phyloP scores from a whole-genome alignment of 768 basidiomycete species.

The Tylopilus plumbeoviolaceoides region DNA sequence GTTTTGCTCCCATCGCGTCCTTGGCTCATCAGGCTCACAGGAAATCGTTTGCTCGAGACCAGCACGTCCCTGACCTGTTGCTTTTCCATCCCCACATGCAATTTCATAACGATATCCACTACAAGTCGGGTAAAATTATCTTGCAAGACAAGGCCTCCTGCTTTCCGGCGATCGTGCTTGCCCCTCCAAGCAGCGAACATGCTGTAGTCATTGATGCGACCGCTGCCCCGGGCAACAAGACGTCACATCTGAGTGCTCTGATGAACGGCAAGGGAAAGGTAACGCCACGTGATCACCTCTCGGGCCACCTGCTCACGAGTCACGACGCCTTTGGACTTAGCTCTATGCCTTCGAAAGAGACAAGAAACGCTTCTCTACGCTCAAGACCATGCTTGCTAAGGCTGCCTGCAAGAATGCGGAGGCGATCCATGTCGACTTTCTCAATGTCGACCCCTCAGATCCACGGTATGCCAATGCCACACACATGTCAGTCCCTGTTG shows the following conservation, averaged over 20 bases:
- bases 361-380: conserved; percentile 72
- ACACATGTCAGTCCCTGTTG: conserved; percentile 67
- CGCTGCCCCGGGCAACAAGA: conserved; percentile 97
- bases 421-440: conserved; percentile 77
- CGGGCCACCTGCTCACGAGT: neutral
- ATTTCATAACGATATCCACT: conserved; percentile 69
- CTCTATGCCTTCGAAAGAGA: conserved; percentile 90
- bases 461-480: conserved; percentile 61
- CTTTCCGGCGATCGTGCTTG: conserved; percentile 87
- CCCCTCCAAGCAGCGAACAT: conserved; percentile 52
- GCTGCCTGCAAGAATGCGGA: conserved; percentile 81
- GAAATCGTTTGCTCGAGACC: conserved; percentile 65
- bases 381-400: conserved; percentile 80
- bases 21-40: conserved; percentile 30
- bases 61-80: conserved; percentile 79
- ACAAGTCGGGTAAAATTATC: conserved; percentile 77
- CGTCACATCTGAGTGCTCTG: conserved; percentile 86
- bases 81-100: conserved; percentile 64
- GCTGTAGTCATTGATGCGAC: conserved; percentile 85
- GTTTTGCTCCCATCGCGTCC: neutral
- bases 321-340: conserved; percentile 32
- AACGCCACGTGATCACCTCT: neutral
- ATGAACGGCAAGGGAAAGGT: conserved; percentile 84
- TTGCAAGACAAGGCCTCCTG: conserved; percentile 98
- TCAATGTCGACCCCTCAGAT: conserved; percentile 68